phyloP scores from a whole-genome alignment of 345 rosid genomes.

The Carallia pectinifolia region DNA sequence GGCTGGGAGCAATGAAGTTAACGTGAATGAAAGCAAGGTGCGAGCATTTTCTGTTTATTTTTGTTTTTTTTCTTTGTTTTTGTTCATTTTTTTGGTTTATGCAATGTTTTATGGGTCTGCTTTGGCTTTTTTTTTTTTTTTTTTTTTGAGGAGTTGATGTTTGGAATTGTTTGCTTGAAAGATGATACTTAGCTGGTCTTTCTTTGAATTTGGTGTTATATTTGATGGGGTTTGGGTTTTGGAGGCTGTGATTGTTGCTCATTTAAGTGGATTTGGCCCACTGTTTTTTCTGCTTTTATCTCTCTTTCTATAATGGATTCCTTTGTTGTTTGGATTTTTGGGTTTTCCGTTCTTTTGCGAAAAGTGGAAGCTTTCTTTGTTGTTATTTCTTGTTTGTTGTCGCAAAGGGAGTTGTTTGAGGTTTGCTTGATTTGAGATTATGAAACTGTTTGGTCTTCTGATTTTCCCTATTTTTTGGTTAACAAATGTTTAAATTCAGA shows the following conservation, averaged over 20 bases:
- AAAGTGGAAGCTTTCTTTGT: conserved; percentile 7
- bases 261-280: not conserved
- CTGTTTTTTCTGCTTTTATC: conserved; percentile 5
- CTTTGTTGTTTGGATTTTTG: conserved; percentile 9
- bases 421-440: conserved; percentile 16
- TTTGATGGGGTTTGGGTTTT: not conserved
- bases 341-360: not conserved
- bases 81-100: not conserved
- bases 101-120: conserved; percentile 23
- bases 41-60: not conserved
- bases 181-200: conserved; percentile 12
- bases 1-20: conserved; percentile 72
- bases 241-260: not conserved
- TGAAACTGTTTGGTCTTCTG: not conserved
- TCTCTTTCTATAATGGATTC: not conserved
- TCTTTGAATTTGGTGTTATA: conserved; percentile 6
- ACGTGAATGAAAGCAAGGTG: conserved; percentile 74
- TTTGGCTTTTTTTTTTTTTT: conserved; percentile 5
- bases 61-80: not conserved
- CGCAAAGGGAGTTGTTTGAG: not conserved
- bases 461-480: not conserved
- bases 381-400: conserved; percentile 3
- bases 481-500: not conserved
- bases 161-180: conserved; percentile 12
- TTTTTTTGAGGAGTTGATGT: conserved; percentile 13